Percentiles rank a stretch among this genome's conserved stretches.
These are phyloP conservation scores for Schizonepeta tenuifolia DNA, from an alignment of 257 asterid species.

Conservation along the genomic window DNA sequence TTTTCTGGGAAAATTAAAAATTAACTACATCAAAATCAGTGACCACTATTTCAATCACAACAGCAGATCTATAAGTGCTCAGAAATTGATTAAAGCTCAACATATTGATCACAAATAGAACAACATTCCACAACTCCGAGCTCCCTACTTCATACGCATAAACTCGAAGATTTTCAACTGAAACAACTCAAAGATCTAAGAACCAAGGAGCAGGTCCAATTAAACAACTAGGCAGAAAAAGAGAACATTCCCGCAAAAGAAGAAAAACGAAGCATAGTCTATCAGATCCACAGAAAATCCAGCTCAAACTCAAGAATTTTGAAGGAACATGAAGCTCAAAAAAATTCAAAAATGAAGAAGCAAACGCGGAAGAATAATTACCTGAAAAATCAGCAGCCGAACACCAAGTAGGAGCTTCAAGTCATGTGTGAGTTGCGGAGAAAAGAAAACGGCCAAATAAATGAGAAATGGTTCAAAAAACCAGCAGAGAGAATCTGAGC, in stretches of 20 bases:
- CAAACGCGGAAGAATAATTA: conserved; percentile 5
- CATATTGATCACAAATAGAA: background rate
- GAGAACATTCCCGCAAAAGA: background rate
- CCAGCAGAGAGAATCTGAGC: conserved; percentile 33
- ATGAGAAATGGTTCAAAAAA: background rate
- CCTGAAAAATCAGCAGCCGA: conserved; percentile 30
- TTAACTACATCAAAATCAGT: conserved; percentile 26
- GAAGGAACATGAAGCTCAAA: background rate
- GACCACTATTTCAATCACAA: conserved; percentile 1
- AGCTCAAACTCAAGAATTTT: conserved; percentile 16
- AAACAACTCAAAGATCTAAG: conserved; percentile 22
- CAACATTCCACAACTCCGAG: background rate
- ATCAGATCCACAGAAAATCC: conserved; percentile 37
- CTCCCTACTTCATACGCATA: background rate
- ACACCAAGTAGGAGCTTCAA: conserved; percentile 26
- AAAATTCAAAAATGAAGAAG: conserved; percentile 25
- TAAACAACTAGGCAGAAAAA: background rate
- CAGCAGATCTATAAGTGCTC: conserved; percentile 22
- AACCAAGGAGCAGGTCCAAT: conserved; percentile 1
- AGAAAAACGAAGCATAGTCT: background rate
- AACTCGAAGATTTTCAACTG: background rate
- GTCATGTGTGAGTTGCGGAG: conserved; percentile 15
- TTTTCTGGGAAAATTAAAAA: conserved; percentile 16
- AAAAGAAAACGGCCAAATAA: background rate
- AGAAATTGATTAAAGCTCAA: background rate